These are phyloP conservation scores for Mycena rosella DNA, from an alignment of 768 basidiomycete genomes.

Conservation along the genomic window DNA sequence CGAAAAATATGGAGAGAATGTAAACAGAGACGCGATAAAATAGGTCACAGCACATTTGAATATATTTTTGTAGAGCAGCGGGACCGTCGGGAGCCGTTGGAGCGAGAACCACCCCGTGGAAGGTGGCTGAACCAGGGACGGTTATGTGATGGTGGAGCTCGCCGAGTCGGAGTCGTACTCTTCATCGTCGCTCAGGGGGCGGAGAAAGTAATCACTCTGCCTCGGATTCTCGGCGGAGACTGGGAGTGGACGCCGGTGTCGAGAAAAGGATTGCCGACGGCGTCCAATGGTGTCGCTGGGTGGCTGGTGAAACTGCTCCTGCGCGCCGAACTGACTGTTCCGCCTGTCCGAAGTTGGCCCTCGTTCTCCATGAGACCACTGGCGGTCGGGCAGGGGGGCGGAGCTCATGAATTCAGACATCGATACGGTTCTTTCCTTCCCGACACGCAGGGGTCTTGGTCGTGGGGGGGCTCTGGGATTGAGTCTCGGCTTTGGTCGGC, in stretches of 20 bases:
- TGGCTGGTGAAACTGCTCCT: conserved; percentile 28
- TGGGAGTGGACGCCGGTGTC: conserved; percentile 19
- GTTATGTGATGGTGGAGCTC: conserved; percentile 34
- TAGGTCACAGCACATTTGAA: conserved; percentile 95
- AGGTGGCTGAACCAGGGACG: conserved; percentile 19
- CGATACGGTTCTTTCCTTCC: no score
- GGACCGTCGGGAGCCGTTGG: conserved; percentile 50
- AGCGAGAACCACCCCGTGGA: conserved; percentile 35
- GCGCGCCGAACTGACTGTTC: conserved; percentile 22
- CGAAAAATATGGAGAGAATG: conserved; percentile 84
- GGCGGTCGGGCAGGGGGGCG: conserved; percentile 40
- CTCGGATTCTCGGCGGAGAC: conserved; percentile 33
- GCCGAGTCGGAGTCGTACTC: conserved; percentile 40
- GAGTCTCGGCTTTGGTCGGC: no score
- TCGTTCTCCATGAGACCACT: conserved; percentile 83
- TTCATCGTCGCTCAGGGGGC: conserved; percentile 30
- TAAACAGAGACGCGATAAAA: conserved; percentile 91
- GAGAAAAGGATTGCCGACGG: conserved; percentile 30
- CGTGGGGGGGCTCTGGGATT: no score
- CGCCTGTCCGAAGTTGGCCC: conserved; percentile 52
- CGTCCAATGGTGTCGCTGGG: conserved; percentile 5
- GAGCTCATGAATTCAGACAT: conserved; percentile 34
- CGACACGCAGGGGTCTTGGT: no score
- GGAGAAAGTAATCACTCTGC: conserved; percentile 6
- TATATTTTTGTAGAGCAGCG: conserved; percentile 75